Conservation (phyloP, 306 rosid species). For the Acacia melanoxylon region DNA sequence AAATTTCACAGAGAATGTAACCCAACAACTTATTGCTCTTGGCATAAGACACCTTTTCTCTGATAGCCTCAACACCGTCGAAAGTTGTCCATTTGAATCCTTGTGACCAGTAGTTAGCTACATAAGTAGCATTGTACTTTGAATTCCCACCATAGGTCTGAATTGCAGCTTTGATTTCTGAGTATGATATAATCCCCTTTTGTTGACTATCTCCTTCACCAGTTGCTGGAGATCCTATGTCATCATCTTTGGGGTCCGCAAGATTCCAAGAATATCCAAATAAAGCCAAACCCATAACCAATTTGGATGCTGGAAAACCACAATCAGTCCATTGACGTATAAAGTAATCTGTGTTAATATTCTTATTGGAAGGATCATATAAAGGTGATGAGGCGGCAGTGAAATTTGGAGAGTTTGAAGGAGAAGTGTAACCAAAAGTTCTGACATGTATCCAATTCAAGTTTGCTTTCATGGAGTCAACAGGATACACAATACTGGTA, state of each 20-base stretch:
- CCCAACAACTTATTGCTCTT: conserved; percentile 31
- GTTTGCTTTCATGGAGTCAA: conserved; percentile 30
- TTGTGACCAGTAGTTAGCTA: conserved; percentile 20
- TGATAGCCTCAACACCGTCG: conserved; percentile 35
- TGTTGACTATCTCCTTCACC: neutral
- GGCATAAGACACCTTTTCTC: conserved; percentile 32
- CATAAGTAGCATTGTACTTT: conserved; percentile 33
- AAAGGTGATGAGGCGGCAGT: conserved; percentile 34
- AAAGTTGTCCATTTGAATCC: conserved; percentile 39
- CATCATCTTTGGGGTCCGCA: neutral
- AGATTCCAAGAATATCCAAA: conserved; percentile 43
- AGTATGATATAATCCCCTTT: neutral
- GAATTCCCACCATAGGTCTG: neutral
- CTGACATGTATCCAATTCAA: conserved; percentile 46
- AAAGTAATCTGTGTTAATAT: conserved; percentile 11
- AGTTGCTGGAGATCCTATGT: conserved; percentile 28
- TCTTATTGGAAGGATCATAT: conserved; percentile 26
- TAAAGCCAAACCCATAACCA: conserved; percentile 46
- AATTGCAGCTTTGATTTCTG: neutral
- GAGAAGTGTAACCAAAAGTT: conserved; percentile 19
- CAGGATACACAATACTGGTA: neutral
- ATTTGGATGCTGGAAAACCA: conserved; percentile 22
- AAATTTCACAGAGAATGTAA: conserved; percentile 21
- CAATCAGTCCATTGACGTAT: conserved; percentile 17
- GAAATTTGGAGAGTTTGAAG: neutral